Evolutionary conservation across 176 grass and related monocot species (phyloP).

Genomic region (Hsuehochloa calcarea): DNA sequence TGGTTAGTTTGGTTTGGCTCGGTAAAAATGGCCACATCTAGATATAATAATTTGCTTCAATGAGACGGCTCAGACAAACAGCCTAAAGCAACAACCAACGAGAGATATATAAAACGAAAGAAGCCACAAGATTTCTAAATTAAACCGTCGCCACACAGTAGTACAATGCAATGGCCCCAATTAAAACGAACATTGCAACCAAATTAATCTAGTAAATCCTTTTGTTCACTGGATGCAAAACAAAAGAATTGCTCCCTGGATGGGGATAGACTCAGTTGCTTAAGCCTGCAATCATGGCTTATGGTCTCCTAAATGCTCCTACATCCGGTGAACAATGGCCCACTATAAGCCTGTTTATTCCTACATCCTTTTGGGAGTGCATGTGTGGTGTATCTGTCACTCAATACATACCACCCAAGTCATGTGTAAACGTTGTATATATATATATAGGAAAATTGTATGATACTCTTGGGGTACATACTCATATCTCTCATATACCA

Average conservation of each 20-base stretch:
- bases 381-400: not conserved
- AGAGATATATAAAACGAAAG: not conserved
- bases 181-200: not conserved
- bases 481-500: no score
- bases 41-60: not conserved
- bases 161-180: not conserved
- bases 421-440: not conserved
- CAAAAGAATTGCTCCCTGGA: not conserved
- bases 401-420: not conserved
- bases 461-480: no score
- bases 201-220: not conserved
- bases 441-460: no score
- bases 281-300: constrained; percentile 26
- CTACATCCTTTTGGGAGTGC: constrained; percentile 2
- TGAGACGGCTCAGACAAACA: not conserved
- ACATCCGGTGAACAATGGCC: not conserved
- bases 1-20: no score
- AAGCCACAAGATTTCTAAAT: not conserved
- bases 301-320: not conserved
- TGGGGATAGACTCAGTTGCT: not conserved
- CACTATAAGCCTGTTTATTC: not conserved
- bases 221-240: not conserved
- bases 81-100: not conserved
- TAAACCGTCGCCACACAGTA: not conserved
- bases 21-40: no score